A percentile compares a stretch with the other conserved stretches of the same genome.
phyloP scores from a whole-genome alignment of 345 rosid species.

The Sonneratia alba region DNA sequence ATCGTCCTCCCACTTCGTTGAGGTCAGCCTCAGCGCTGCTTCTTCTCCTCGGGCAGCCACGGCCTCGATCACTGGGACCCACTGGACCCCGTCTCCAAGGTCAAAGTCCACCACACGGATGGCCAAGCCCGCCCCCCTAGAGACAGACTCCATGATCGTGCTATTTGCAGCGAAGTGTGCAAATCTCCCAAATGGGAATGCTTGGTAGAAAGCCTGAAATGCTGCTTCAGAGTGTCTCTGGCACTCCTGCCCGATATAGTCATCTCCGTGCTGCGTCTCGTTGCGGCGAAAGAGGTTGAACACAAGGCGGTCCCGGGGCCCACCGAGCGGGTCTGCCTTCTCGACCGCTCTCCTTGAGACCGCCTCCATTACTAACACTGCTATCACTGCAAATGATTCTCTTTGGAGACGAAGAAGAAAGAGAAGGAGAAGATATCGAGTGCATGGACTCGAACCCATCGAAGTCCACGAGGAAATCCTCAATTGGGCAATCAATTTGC shows the following conservation, averaged over 20 bases:
- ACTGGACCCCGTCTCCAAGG: constrained; percentile 40
- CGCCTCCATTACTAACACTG: constrained; percentile 16
- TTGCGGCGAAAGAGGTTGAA: constrained; percentile 23
- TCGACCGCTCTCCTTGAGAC: constrained; percentile 21
- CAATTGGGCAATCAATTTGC: not conserved
- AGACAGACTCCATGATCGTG: constrained; percentile 30
- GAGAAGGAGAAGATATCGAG: not conserved
- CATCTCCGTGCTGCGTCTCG: constrained; percentile 9
- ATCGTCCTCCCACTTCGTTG: constrained; percentile 22
- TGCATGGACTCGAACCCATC: not conserved
- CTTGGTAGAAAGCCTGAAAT: constrained; percentile 33
- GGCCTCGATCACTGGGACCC: constrained; percentile 38
- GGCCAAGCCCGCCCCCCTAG: constrained; percentile 17
- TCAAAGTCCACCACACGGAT: constrained; percentile 43
- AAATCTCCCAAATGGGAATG: constrained; percentile 38
- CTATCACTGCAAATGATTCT: not conserved
- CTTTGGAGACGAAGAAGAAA: not conserved
- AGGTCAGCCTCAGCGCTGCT: constrained; percentile 21
- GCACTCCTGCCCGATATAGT: constrained; percentile 27
- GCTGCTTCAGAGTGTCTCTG: constrained; percentile 29
- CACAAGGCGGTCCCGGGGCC: constrained; percentile 30
- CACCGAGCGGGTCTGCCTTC: constrained; percentile 34
- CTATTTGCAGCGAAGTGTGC: constrained; percentile 48
- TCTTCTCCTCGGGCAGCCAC: constrained; percentile 13
- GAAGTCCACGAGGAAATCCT: constrained; percentile 4